Base-by-base conservation (phyloP, 345 rosid species). In the Punica granatum region DNA sequence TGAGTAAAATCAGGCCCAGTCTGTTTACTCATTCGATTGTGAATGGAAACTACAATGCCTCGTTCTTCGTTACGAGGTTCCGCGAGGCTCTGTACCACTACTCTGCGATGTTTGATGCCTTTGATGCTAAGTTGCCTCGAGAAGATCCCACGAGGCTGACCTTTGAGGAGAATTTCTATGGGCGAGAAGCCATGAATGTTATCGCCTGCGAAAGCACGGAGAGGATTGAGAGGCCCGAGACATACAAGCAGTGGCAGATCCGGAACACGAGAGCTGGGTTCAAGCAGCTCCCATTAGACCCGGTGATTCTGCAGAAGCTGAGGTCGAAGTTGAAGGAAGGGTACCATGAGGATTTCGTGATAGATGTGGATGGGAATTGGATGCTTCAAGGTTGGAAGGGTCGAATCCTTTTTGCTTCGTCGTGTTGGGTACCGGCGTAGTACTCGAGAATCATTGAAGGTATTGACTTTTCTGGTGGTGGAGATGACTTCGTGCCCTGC, bases 321-420 rank as follows among this genome's bases (percentile, higher is more conserved):
- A 72, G 63, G 46, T 46, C 37, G 10, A 78, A 73, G 75, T 6
- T 76, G 70, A 76, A 64, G 64, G 70, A 19, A 34, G 62, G 66
- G 28, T 82, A 82, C 72, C 81, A 76, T 66, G 73, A 72, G 26
- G 81, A 82, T 65, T 82, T 82, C 16, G 71, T 74, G 63, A 39
- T 82, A 12, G 81, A 79, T 59, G 64, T 30, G 64, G 81, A 79
- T 65, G 67, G 65, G 33, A 28, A 73, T 30, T 82, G 85, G 85
- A 74, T 82, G 77, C 70, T 82, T 42, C 83, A 74, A 43, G 85
- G 85, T 19, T 82, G 85, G 85, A 82, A 82, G 68, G 85, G 85
- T 32, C 72, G 83, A 53, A 79, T 77, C 48, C 58, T 74, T 19
- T 65, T 37, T 66, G 85, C 85, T 48, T 76, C 83, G 34, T 72